phyloP scores from a whole-genome alignment of 2,329 filamentous ascomycete genomes.

The Aspergillus puulaauensis region DNA sequence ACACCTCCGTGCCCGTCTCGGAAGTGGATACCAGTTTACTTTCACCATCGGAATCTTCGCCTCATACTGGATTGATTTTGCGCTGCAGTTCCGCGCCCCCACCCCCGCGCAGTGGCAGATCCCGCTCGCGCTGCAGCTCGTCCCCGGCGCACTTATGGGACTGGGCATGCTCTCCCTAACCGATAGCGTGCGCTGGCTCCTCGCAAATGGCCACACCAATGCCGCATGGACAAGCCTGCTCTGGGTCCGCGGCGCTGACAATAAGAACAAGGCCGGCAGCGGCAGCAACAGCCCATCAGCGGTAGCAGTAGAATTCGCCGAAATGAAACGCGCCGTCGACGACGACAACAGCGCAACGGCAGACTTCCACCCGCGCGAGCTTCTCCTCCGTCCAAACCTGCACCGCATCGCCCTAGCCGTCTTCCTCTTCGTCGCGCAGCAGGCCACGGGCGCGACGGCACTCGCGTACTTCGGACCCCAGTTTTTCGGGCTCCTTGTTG shows the following conservation, averaged over 20 bases:
- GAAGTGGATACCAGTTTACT: slow-evolving; percentile 54
- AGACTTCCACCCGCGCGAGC: slow-evolving; percentile 44
- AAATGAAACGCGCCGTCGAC: slow-evolving; percentile 50
- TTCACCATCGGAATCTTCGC: slow-evolving; percentile 52
- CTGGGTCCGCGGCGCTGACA: slow-evolving; percentile 52
- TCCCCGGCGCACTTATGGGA: slow-evolving; percentile 49
- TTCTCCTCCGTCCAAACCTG: slow-evolving; percentile 48
- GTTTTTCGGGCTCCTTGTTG: slow-evolving; percentile 54
- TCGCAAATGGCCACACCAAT: slow-evolving; percentile 44
- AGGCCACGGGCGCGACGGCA: slow-evolving; percentile 55
- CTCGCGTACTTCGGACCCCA: slow-evolving; percentile 57
- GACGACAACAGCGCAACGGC: slow-evolving; percentile 47
- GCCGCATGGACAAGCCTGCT: slow-evolving; percentile 50
- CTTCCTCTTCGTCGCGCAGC: slow-evolving; percentile 52
- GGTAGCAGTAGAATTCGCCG: slow-evolving; percentile 49
- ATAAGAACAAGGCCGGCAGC: slow-evolving; percentile 15
- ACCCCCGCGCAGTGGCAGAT: slow-evolving; percentile 55
- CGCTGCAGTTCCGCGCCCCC: slow-evolving; percentile 24
- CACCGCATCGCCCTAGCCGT: slow-evolving; percentile 46
- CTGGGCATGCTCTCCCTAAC: slow-evolving; percentile 50
- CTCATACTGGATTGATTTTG: slow-evolving; percentile 57
- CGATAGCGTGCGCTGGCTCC: slow-evolving; percentile 54
- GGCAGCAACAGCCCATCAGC: slow-evolving; percentile 8
- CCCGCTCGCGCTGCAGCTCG: slow-evolving; percentile 53
- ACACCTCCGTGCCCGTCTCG: slow-evolving; percentile 49